Percentiles rank a stretch among this genome's conserved stretches.
These are phyloP conservation scores for Thecaphora frezii DNA, from an alignment of 1,284 basidiomycete species.

Conservation along the genomic window DNA sequence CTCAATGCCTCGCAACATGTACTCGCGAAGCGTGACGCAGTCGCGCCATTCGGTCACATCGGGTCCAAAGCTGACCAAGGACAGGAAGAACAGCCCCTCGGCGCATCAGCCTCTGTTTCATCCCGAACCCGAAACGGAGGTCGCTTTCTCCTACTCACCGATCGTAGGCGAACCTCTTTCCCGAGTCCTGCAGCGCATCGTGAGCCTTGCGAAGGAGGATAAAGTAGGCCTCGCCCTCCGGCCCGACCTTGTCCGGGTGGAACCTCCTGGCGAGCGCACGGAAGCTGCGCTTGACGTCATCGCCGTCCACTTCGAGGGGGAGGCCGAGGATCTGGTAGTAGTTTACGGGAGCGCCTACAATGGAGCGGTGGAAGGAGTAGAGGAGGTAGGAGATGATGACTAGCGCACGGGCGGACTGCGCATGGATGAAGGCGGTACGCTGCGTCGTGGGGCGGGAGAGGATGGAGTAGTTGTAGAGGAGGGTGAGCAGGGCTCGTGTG, in stretches of 20 bases:
- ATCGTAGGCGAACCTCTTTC: slow-evolving; percentile 81
- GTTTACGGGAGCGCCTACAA: slow-evolving; percentile 67
- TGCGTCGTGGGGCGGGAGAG: slow-evolving; percentile 4
- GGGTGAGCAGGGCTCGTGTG: slow-evolving; percentile 15
- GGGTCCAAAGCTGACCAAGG: slow-evolving; percentile 69
- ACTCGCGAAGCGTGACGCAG: slow-evolving; percentile 71
- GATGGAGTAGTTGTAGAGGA: slow-evolving; percentile 9
- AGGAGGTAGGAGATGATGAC: slow-evolving; percentile 72
- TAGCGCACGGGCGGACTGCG: slow-evolving; percentile 60
- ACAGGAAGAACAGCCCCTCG: background rate
- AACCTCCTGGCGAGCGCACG: slow-evolving; percentile 71
- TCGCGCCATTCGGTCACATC: slow-evolving; percentile 71
- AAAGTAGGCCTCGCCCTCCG: slow-evolving; percentile 69
- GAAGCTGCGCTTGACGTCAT: slow-evolving; percentile 71
- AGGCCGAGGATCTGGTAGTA: slow-evolving; percentile 77
- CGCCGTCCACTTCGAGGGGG: slow-evolving; percentile 67
- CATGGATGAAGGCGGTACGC: slow-evolving; percentile 7
- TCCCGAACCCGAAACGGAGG: no score
- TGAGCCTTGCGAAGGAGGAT: slow-evolving; percentile 75
- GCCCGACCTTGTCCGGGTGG: slow-evolving; percentile 78
- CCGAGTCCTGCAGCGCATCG: slow-evolving; percentile 76
- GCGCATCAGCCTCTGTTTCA: background rate
- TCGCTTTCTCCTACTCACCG: slow-evolving; percentile 50
- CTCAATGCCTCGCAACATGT: slow-evolving; percentile 70
- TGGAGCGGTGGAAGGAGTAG: slow-evolving; percentile 68